These are phyloP conservation scores for Bipolaris bicolor DNA, from an alignment of 2,329 filamentous ascomycete species.

Conservation along the genomic window DNA sequence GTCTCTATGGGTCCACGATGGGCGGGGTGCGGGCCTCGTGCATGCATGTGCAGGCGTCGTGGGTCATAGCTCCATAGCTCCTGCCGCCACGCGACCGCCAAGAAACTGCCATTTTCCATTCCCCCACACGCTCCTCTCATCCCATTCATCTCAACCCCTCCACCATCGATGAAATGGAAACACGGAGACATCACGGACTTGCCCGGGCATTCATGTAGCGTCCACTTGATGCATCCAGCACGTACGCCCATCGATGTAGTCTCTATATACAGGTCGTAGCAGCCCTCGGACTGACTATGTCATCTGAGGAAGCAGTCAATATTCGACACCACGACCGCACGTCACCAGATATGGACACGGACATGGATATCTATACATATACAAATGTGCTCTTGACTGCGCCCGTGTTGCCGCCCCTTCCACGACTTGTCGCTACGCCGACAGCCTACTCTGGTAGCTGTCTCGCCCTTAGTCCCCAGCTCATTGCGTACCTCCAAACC, in stretches of 20 bases:
- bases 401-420: constrained; percentile 7
- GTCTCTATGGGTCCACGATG: constrained; percentile 11
- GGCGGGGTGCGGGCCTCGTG: constrained; percentile 17
- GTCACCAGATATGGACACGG: neutral
- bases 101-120: neutral
- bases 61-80: constrained; percentile 36
- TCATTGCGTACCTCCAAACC: constrained; percentile 33
- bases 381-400: neutral
- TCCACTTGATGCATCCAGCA: neutral
- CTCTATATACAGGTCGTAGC: neutral
- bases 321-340: neutral
- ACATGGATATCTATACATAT: neutral
- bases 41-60: constrained; percentile 14
- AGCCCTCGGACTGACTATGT: neutral
- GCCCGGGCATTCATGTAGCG: neutral
- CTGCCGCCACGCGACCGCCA: constrained; percentile 2
- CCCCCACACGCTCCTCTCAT: too few species aligned
- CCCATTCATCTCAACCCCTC: too few species aligned
- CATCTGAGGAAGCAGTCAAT: neutral
- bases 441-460: constrained; percentile 43
- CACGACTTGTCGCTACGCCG: constrained; percentile 28
- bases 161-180: too few species aligned
- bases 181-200: too few species aligned
- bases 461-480: constrained; percentile 42
- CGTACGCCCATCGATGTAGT: neutral